Evolutionary conservation across 768 basidiomycete species (phyloP), one percentile per base, ranked within the genome.

Genomic region (Trametes meyenii): DNA sequence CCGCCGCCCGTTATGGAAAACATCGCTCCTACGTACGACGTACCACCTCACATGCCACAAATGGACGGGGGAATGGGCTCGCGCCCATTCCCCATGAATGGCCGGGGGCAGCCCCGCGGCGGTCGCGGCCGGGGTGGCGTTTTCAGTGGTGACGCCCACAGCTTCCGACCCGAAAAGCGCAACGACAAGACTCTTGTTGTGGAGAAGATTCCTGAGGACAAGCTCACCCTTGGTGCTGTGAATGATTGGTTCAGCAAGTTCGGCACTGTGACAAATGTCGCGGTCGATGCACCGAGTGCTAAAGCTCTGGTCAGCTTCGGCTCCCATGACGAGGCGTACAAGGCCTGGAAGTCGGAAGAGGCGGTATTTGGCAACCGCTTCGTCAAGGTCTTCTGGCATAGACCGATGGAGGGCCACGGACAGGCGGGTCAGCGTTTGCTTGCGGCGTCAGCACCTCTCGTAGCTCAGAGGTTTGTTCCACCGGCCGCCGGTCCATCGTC

Each of bases 381-480:
- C 72, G 95, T 97, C 66, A 96, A 96, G 75, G 81, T 97, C 36
- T 93, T 96, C 69, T 97, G 96, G 94, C 94, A 96, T 75, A 82
- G 90, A 60, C 94, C 94, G 7, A 85, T 95, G 86, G 92, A 91
- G 55, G 95, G 96, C 0, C 91, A 95, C 68, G 95, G 95, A 8
- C 86, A 85, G 63, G 80, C 78, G 17, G 95, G 95, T 2, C 78
- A 85, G 50, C 83, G 89, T 64, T 84, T 88, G 78, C 76, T 98
- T 60, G 93, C 90, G 14, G 92, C 90, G 4, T 91, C 90, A 29
- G 92, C 92, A 8, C 82, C 87, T 1, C 68, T 91, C 11, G 81
- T 96, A 11, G 87, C 89, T 65, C 81, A 91, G 50, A 61, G 74
- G 24, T 65, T 74, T 8, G 81, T 79, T 55, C 77, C 76, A 14